phyloP scores from a whole-genome alignment of 2,329 filamentous ascomycete genomes.

The Colletotrichum nymphaeae region DNA sequence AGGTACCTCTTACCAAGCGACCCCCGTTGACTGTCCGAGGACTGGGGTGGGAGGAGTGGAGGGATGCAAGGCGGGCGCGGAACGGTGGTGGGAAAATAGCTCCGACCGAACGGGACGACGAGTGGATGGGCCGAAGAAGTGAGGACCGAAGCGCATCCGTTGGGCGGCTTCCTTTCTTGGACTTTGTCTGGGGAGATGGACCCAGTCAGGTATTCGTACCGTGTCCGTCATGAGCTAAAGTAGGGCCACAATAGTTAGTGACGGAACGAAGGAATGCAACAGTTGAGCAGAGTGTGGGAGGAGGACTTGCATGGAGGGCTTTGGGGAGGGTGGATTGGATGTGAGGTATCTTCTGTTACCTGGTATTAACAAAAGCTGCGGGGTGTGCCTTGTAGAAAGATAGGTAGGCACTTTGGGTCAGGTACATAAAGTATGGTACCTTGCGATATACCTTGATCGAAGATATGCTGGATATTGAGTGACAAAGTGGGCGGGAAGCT shows the following conservation, averaged over 20 bases:
- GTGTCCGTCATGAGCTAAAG: conserved; percentile 22
- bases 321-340: too few species aligned
- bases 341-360: not conserved
- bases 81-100: conserved; percentile 22
- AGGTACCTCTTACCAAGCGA: not conserved
- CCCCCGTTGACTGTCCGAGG: not conserved
- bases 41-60: not conserved
- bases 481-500: conserved; percentile 10
- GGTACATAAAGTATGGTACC: too few species aligned
- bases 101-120: conserved; percentile 33
- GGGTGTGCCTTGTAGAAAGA: not conserved
- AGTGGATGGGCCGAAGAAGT: conserved; percentile 33
- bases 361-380: too few species aligned
- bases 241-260: conserved; percentile 7
- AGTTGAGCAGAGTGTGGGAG: not conserved
- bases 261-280: not conserved
- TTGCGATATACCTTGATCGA: not conserved
- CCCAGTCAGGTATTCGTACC: not conserved
- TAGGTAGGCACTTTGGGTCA: not conserved
- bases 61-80: conserved; percentile 7
- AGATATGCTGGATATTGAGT: not conserved
- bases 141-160: conserved; percentile 30
- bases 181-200: not conserved
- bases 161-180: conserved; percentile 11
- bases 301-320: not conserved